A percentile compares a stretch with the other conserved stretches of the same genome.
phyloP scores from a whole-genome alignment of 306 rosid genomes.

The Rosa lucieae region DNA sequence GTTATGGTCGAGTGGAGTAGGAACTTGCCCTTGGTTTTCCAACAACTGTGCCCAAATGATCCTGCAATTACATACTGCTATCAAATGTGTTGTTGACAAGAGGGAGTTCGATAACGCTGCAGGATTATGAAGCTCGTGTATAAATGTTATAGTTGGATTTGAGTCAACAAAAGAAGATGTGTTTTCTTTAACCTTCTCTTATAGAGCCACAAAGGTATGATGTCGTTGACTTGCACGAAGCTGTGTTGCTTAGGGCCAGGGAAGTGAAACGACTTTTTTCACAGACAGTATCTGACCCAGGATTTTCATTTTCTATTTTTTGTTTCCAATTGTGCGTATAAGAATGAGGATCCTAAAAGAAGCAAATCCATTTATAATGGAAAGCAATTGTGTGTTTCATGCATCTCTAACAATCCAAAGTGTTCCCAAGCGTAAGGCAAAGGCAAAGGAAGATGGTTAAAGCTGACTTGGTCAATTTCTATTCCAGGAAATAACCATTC shows the following conservation, averaged over 20 bases:
- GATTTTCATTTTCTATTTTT: neutral
- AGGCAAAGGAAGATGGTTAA: constrained; percentile 16
- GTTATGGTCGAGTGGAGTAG: constrained; percentile 14
- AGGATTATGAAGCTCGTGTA: constrained; percentile 37
- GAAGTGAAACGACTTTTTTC: neutral
- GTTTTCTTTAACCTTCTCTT: neutral
- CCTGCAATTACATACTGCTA: constrained; percentile 44
- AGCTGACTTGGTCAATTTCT: constrained; percentile 47
- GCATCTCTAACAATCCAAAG: neutral
- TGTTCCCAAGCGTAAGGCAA: constrained; percentile 12
- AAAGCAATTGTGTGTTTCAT: neutral
- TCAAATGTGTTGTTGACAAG: constrained; percentile 28
- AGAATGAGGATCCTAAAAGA: neutral
- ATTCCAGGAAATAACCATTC: constrained; percentile 23
- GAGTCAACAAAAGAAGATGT: constrained; percentile 2
- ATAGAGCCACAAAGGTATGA: neutral
- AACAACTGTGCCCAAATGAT: constrained; percentile 34
- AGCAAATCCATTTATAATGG: neutral
- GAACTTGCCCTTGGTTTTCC: constrained; percentile 39
- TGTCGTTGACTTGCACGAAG: neutral
- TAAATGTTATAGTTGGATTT: constrained; percentile 43
- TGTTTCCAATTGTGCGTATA: neutral
- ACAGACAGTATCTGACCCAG: neutral
- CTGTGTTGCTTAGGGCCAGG: neutral
- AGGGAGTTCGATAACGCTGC: constrained; percentile 42